phyloP scores from a whole-genome alignment of 331 rosid species.

The Cydonia oblonga region DNA sequence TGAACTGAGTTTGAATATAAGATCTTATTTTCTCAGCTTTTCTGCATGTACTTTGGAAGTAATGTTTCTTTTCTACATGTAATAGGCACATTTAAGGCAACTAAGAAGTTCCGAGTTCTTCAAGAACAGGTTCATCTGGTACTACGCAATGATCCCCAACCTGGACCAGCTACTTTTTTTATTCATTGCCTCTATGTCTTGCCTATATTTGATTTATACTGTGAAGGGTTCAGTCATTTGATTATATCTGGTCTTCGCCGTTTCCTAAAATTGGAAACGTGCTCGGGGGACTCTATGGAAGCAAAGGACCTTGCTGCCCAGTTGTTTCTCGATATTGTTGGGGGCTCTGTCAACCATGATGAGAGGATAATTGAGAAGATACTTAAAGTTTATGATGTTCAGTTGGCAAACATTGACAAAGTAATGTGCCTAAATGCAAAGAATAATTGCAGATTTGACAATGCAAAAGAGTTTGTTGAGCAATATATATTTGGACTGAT shows the following conservation, averaged over 20 bases:
- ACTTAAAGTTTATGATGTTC: conserved; percentile 58
- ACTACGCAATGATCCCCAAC: conserved; percentile 67
- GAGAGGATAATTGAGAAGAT: conserved; percentile 57
- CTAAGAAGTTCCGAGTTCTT: conserved; percentile 80
- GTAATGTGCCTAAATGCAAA: conserved; percentile 39
- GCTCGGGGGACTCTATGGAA: conserved; percentile 27
- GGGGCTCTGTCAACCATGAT: conserved; percentile 59
- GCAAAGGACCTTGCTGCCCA: conserved; percentile 58
- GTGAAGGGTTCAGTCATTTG: conserved; percentile 84
- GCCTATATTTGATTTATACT: conserved; percentile 54
- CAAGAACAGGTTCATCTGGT: conserved; percentile 65
- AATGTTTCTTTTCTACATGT: conserved; percentile 13
- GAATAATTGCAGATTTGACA: conserved; percentile 21
- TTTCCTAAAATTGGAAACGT: conserved; percentile 37
- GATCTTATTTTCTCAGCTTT: not conserved
- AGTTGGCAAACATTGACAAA: conserved; percentile 45
- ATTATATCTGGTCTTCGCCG: conserved; percentile 68
- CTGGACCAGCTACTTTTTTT: conserved; percentile 77
- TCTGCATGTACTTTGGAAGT: not conserved
- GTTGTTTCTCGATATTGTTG: conserved; percentile 50
- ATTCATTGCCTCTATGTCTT: conserved; percentile 63
- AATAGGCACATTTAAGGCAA: conserved; percentile 77
- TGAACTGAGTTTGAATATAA: not conserved
- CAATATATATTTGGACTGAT: conserved; percentile 44
- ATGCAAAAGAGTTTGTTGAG: conserved; percentile 49